phyloP scores from a whole-genome alignment of 352 stramenopile genomes.

The Pythium oligandrum region DNA sequence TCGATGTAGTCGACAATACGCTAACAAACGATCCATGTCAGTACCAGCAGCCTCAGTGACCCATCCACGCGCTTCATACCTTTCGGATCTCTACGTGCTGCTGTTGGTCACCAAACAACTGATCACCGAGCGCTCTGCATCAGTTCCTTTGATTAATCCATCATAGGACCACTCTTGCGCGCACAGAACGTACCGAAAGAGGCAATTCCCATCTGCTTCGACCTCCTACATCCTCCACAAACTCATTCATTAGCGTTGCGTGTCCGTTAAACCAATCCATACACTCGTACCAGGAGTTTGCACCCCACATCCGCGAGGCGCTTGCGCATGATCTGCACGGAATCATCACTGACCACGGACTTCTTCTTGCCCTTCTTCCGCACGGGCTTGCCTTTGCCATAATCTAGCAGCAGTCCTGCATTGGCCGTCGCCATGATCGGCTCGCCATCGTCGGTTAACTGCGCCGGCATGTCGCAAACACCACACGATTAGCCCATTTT shows the following conservation, averaged over 20 bases:
- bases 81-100: constrained; percentile 62
- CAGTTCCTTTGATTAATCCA: neutral
- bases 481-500: too few relatives aligned
- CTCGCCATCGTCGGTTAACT: too few relatives aligned
- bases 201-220: constrained; percentile 75
- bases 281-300: constrained; percentile 47
- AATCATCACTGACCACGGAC: constrained; percentile 30
- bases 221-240: constrained; percentile 39
- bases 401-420: too few relatives aligned
- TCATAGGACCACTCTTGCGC: neutral
- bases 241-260: neutral
- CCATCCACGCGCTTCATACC: constrained; percentile 13
- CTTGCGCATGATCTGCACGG: constrained; percentile 48
- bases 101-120: constrained; percentile 70
- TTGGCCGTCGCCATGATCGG: too few relatives aligned
- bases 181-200: constrained; percentile 53
- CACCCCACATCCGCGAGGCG: constrained; percentile 50
- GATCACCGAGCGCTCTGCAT: constrained; percentile 56
- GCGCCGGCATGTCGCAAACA: too few relatives aligned
- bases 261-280: neutral
- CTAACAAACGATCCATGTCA: constrained; percentile 16
- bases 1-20: constrained; percentile 71
- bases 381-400: neutral
- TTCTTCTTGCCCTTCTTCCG: constrained; percentile 35
- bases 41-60: too few relatives aligned